These are phyloP conservation scores for Sphaerobolus stellatus DNA, from an alignment of 1,284 basidiomycete species.

Conservation along the genomic window DNA sequence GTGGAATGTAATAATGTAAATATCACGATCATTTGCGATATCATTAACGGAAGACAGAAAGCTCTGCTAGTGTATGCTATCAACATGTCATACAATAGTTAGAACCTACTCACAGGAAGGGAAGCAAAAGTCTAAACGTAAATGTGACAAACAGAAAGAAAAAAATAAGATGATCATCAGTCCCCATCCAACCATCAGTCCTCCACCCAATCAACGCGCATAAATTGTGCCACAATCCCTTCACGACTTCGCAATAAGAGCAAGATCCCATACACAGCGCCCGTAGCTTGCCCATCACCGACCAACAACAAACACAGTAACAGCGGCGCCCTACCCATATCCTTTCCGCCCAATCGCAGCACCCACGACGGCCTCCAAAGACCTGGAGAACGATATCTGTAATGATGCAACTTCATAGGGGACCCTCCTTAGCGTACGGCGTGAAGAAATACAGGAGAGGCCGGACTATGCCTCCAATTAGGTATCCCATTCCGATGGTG, in stretches of 20 bases:
- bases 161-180: no score
- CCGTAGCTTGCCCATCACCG: slow-evolving; percentile 88
- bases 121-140: no score
- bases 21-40: no score
- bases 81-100: no score
- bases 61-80: no score
- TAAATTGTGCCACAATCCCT: no score
- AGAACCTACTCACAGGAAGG: no score
- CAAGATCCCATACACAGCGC: slow-evolving; percentile 84
- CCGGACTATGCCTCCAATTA: slow-evolving; percentile 86
- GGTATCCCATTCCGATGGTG: slow-evolving; percentile 87
- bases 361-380: slow-evolving; percentile 88
- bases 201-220: no score
- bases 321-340: slow-evolving; percentile 86
- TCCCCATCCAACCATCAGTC: no score
- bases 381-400: slow-evolving; percentile 85
- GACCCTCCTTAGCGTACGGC: slow-evolving; percentile 58
- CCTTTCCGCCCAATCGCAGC: slow-evolving; percentile 56
- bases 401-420: slow-evolving; percentile 72
- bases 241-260: slow-evolving; percentile 54
- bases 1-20: no score
- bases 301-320: slow-evolving; percentile 88
- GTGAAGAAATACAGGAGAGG: slow-evolving; percentile 92
- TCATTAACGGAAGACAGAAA: no score
- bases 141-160: no score